phyloP scores from a whole-genome alignment of 495 filamentous ascomycete species.

The Daldinia childiae region DNA sequence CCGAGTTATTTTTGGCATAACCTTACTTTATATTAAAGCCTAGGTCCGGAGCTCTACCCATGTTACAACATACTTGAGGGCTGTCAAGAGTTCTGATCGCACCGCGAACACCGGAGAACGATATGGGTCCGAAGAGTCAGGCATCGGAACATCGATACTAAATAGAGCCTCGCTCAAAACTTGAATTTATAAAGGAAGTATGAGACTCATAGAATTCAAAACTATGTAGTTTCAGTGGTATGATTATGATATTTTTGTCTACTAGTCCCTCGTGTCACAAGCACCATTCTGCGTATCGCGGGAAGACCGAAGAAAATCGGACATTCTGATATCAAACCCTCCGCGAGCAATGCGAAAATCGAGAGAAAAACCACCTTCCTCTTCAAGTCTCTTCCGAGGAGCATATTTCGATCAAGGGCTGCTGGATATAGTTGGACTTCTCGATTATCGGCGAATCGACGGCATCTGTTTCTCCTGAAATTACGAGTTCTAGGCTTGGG shows the following conservation, averaged over 20 bases:
- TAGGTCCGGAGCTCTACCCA: slow-evolving; percentile 26
- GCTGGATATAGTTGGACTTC: slow-evolving; percentile 18
- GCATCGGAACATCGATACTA: not conserved
- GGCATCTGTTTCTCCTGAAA: slow-evolving; percentile 13
- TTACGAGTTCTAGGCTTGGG: slow-evolving; percentile 36
- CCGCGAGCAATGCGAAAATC: slow-evolving; percentile 13
- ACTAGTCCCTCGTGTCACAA: not conserved
- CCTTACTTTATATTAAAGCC: slow-evolving; percentile 32
- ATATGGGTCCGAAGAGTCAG: not conserved
- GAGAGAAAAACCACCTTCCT: slow-evolving; percentile 39
- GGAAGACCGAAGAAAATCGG: slow-evolving; percentile 19
- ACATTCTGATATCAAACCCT: slow-evolving; percentile 17
- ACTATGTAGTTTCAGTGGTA: not conserved
- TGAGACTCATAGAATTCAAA: not conserved
- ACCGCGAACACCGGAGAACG: not conserved
- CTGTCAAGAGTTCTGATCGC: not conserved
- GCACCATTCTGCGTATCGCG: slow-evolving; percentile 1
- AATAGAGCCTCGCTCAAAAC: not conserved
- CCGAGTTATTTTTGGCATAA: slow-evolving; percentile 35
- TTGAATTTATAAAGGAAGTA: not conserved
- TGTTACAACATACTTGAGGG: slow-evolving; percentile 16
- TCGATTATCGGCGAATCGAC: slow-evolving; percentile 26
- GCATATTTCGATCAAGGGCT: slow-evolving; percentile 15
- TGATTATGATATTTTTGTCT: slow-evolving; percentile 2
- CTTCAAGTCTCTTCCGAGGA: slow-evolving; percentile 39